Evolutionary conservation across 1,284 basidiomycete genomes (phyloP).

Genomic region (Puccinia horiana): DNA sequence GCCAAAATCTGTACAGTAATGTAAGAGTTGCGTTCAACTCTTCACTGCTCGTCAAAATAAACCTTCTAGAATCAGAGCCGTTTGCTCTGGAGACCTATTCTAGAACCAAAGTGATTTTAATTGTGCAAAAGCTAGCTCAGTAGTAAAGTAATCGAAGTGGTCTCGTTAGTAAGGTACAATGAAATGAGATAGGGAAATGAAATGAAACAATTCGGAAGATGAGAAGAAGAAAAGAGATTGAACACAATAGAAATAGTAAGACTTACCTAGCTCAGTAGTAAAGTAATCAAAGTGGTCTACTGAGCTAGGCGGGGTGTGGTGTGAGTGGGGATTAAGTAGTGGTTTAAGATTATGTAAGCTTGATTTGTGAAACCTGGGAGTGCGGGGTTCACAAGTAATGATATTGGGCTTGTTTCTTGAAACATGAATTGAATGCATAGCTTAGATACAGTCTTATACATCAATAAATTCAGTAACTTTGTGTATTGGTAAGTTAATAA

Average conservation of each 20-base stretch:
- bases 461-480: too few relatives aligned
- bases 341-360: background rate
- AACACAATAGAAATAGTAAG: background rate
- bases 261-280: conserved; percentile 4
- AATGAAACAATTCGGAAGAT: too few relatives aligned
- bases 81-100: background rate
- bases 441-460: too few relatives aligned
- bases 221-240: background rate
- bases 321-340: background rate
- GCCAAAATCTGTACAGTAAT: too few relatives aligned
- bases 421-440: too few relatives aligned
- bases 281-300: background rate
- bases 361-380: background rate
- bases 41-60: too few relatives aligned
- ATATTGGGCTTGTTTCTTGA: too few relatives aligned
- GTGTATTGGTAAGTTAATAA: too few relatives aligned
- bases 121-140: background rate
- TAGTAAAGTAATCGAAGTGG: too few relatives aligned
- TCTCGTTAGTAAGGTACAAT: background rate
- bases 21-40: too few relatives aligned
- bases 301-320: background rate
- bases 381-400: background rate
- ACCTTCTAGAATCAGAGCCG: background rate
- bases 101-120: background rate
- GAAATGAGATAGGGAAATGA: background rate